Base-by-base conservation (phyloP, 441 rosid genomes). In the Populus hybrid region DNA sequence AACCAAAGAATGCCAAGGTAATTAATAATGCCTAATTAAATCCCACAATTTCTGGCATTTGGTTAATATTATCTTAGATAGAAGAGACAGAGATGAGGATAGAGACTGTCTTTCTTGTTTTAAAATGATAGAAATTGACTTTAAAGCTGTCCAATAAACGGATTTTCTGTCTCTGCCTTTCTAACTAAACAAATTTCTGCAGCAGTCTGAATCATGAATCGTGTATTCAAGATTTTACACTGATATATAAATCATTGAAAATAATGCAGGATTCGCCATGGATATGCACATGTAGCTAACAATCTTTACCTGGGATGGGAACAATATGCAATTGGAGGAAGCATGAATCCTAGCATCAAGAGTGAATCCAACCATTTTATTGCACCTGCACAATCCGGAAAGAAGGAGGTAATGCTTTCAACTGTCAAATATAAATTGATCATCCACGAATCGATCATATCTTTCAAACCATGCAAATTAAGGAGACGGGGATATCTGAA, bases 1-100 rank as follows among this genome's bases (percentile, higher is more conserved):
- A 92, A 95, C 84, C 95, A 91, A 73, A 81, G 96, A 28, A 95
- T 93, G 99, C 96, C 97, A 14, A 87, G 97, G 95, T 88, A 76
- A 53, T 73, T 0, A 38, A 5, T 30, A 8, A 0, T 23, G 18
- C 21, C 24, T 1, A 63, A 9, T 24, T 9, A 23, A 63, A 63
- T 63, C 6, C 57, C 57, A 14, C 18, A 46, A 40, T 40, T 10
- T 12, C 12, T 40, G 50, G 50, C 50, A 10, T 40, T 3, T 40
- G 50, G 50, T 40, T 10, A 40, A 1, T 10, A 40, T 10, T 40
- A 40, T 11, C 14, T 3, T 40, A 1, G 16, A 11, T 40, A 40
- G 50, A 12, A 40, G 50, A 40, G 50, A 2, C 50, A 40, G 36
- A 34, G 36, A 34, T 34, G 36, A 34, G 36, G 36, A 34, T 34